Evolutionary conservation across 306 rosid genomes (phyloP).

Genomic region (Coriaria nepalensis): DNA sequence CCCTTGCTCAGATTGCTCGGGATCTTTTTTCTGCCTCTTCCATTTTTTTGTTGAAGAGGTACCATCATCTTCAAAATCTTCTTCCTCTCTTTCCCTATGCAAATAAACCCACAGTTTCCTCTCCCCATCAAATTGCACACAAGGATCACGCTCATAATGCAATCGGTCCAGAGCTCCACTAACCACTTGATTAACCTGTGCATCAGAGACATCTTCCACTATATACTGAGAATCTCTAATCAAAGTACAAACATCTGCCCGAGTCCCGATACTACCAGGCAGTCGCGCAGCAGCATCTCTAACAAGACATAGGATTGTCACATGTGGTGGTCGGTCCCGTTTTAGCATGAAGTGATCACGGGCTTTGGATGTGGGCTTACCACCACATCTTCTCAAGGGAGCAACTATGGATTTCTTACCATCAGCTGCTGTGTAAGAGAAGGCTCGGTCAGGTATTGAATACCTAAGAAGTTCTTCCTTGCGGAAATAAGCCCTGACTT

Average conservation of each 20-base stretch:
- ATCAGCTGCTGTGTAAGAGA: slow-evolving; percentile 93
- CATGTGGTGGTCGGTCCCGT: slow-evolving; percentile 97
- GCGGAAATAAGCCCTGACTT: slow-evolving; percentile 82
- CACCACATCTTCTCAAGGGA: slow-evolving; percentile 96
- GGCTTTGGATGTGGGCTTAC: slow-evolving; percentile 99
- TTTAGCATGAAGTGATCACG: slow-evolving; percentile 99
- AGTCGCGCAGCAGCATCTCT: slow-evolving; percentile 98
- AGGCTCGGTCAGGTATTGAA: slow-evolving; percentile 97
- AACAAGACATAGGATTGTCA: slow-evolving; percentile 94
- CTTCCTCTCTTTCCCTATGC: slow-evolving; percentile 98
- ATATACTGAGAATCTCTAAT: slow-evolving; percentile 95
- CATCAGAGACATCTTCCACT: slow-evolving; percentile 94
- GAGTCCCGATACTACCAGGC: slow-evolving; percentile 98
- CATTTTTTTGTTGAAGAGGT: slow-evolving; percentile 98
- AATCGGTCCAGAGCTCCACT: slow-evolving; percentile 98
- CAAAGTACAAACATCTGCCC: slow-evolving; percentile 97
- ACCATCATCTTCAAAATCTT: slow-evolving; percentile 98
- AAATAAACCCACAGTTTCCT: slow-evolving; percentile 96
- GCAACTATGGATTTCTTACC: slow-evolving; percentile 97
- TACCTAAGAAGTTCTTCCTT: slow-evolving; percentile 92
- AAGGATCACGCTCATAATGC: slow-evolving; percentile 99
- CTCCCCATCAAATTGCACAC: slow-evolving; percentile 95
- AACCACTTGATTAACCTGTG: slow-evolving; percentile 95
- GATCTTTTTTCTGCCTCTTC: slow-evolving; percentile 96
- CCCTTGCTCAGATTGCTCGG: slow-evolving; percentile 77